A percentile compares a stretch with the other conserved stretches of the same genome.
phyloP scores from a whole-genome alignment of 1,139 yeast genomes.

The Geotrichum armillariae region DNA sequence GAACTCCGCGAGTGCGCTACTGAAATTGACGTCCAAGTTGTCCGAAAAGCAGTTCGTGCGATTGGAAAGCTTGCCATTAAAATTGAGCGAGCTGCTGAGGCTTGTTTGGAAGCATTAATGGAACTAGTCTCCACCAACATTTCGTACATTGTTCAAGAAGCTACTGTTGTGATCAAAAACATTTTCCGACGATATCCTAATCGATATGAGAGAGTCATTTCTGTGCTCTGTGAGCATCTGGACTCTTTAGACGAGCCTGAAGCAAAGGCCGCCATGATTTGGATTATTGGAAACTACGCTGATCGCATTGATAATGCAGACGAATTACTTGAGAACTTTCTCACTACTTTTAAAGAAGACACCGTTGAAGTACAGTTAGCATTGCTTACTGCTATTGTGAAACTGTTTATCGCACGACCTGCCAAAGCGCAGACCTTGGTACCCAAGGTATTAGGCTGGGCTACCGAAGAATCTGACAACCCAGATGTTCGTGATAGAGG shows the following conservation, averaged over 20 bases:
- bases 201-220: constrained; percentile 45
- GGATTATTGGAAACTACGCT: constrained; percentile 82
- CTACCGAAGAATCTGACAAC: constrained; percentile 71
- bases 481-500: constrained; percentile 91
- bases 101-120: constrained; percentile 63
- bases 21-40: constrained; percentile 82
- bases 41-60: constrained; percentile 83
- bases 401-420: constrained; percentile 62
- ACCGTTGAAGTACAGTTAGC: constrained; percentile 73
- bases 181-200: constrained; percentile 76
- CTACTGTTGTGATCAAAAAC: constrained; percentile 72
- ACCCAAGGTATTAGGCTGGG: constrained; percentile 60
- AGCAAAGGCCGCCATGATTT: constrained; percentile 73
- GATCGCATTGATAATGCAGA: constrained; percentile 51
- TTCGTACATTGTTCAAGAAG: constrained; percentile 78
- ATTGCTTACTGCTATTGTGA: constrained; percentile 71
- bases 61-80: constrained; percentile 88
- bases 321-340: constrained; percentile 48
- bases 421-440: constrained; percentile 57
- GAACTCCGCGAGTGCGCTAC: constrained; percentile 87
- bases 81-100: constrained; percentile 55
- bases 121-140: constrained; percentile 66
- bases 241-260: constrained; percentile 68
- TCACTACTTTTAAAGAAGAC: constrained; percentile 56
- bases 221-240: constrained; percentile 47